Evolutionary conservation across 192 early-diverging fungal species (phyloP).

Genomic region (Rhizophagus prolifer): DNA sequence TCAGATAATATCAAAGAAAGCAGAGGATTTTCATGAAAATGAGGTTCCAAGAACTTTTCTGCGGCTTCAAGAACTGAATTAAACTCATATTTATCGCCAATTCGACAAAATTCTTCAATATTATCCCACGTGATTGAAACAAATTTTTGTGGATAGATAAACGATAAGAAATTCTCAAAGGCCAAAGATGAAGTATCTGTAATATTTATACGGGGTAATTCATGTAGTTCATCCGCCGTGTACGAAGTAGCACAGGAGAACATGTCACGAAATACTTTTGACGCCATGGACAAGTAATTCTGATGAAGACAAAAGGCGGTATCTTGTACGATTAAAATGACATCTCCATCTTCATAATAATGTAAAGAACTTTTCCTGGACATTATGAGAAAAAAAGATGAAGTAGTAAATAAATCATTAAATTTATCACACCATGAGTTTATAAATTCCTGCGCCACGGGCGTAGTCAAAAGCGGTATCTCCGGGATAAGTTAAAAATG

Average conservation of each 20-base stretch:
- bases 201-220: not conserved
- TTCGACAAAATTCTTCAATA: not conserved
- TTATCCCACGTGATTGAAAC: slow-evolving; percentile 1
- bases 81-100: slow-evolving; percentile 7
- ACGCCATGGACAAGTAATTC: slow-evolving; percentile 1
- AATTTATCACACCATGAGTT: too few species aligned
- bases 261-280: slow-evolving; percentile 13
- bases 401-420: too few species aligned
- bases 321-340: not conserved
- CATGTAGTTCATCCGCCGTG: not conserved
- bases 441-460: too few species aligned
- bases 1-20: not conserved
- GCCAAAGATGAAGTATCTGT: not conserved
- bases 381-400: not conserved
- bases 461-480: too few species aligned
- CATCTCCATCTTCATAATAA: slow-evolving; percentile 9
- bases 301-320: not conserved
- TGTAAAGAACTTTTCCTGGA: not conserved
- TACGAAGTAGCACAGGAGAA: not conserved
- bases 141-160: not conserved
- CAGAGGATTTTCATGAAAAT: slow-evolving; percentile 3
- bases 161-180: not conserved
- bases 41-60: not conserved
- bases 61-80: not conserved
- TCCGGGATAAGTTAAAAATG: too few species aligned